Evolutionary conservation across 208 protist genomes (phyloP), one percentile per base, ranked within the genome.

Genomic region (Angomonas ambiguus): DNA sequence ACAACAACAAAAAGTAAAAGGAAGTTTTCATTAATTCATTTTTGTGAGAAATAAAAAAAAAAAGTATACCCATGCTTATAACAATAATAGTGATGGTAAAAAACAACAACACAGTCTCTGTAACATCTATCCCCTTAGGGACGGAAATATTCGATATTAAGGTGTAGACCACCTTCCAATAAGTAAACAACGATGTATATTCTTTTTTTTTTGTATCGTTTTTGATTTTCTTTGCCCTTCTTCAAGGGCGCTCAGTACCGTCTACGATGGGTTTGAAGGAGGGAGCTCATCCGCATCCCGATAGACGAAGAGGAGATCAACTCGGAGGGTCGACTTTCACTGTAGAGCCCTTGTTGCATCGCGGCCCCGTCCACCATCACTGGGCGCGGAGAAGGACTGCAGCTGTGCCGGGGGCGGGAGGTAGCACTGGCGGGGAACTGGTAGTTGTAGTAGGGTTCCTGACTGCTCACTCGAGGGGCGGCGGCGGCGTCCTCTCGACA

Each of bases 1-100:
- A n/a, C 38, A 65, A 58, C 51, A 65, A 25, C 38, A 55, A 69
- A 30, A 18, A 16, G 67, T 6, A 61, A 42, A 67, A 45, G 38
- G 16, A 16, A 8, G 16, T 16, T n/a, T n/a, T n/a, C n/a, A n/a
- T n/a, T n/a, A n/a, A n/a, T n/a, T n/a, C n/a, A n/a, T n/a, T n/a
- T n/a, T n/a, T n/a, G n/a, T 45, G 11, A 45, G 16, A 45, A 45
- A 16, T 16, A 16, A 45, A 8, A 45, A 45, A 45, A 45, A 16
- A n/a, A 58, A 58, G 22, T 22, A 27, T n/a, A 56, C 18, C 25
- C 22, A 28, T 56, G 8, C 8, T 56, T 48, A 48, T n/a, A 48
- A n/a, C 18, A 48, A 18, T 18, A 11, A n/a, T 48, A 18, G 11
- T 20, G 13, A 48, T 11, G 11, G 38, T 20, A 48, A 48, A 48